These are phyloP conservation scores for Trametes sp. DNA, from an alignment of 1,284 basidiomycete species.

Conservation along the genomic window DNA sequence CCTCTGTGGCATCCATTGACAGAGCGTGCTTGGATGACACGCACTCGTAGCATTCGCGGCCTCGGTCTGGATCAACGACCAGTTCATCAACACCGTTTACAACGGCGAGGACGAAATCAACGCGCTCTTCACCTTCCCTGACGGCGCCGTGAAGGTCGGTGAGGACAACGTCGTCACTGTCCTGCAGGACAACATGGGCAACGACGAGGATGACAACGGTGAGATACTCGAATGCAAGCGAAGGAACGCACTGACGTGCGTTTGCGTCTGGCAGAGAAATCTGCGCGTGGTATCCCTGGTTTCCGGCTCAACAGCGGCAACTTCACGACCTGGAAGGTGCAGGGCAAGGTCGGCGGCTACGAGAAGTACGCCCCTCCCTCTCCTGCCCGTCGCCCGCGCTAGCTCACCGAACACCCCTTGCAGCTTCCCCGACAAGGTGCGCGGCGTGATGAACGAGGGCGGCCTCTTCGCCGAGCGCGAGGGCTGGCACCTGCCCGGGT, in stretches of 20 bases:
- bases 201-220: slow-evolving; percentile 59
- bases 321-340: slow-evolving; percentile 79
- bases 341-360: slow-evolving; percentile 84
- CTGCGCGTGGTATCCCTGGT: slow-evolving; percentile 79
- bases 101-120: slow-evolving; percentile 72
- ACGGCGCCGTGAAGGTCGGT: slow-evolving; percentile 54
- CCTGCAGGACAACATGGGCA: slow-evolving; percentile 84
- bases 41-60: slow-evolving; percentile 68
- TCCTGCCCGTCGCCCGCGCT: neutral
- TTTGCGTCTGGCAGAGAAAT: slow-evolving; percentile 62
- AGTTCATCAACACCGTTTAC: slow-evolving; percentile 74
- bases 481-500: slow-evolving; percentile 86
- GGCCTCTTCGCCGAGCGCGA: slow-evolving; percentile 79
- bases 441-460: slow-evolving; percentile 81
- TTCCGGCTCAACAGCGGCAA: slow-evolving; percentile 67
- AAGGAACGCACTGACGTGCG: neutral
- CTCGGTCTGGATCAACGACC: slow-evolving; percentile 79
- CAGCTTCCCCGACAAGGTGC: slow-evolving; percentile 74
- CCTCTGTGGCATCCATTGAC: too few species aligned
- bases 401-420: neutral
- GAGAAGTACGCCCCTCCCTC: slow-evolving; percentile 51
- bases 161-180: slow-evolving; percentile 79
- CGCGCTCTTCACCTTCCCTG: slow-evolving; percentile 68
- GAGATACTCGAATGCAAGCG: neutral
- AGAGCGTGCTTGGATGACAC: neutral